Evolutionary conservation across 176 grass and related monocot genomes (phyloP).

Genomic region (Paspalum notatum): DNA sequence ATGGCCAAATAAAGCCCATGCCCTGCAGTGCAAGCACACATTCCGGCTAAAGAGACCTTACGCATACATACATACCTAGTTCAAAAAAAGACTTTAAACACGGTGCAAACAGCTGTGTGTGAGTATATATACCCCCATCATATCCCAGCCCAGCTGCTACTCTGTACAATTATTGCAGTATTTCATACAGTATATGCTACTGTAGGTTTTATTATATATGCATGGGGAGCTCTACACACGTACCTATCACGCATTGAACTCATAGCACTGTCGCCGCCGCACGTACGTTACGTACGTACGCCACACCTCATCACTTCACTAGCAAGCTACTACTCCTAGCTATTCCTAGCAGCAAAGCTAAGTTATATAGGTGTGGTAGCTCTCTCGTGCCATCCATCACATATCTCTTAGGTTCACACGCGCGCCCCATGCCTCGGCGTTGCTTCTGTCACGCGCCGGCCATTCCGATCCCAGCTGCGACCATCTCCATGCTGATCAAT

Average conservation of each 20-base stretch:
- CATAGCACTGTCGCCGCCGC: not conserved
- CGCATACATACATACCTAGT: not conserved
- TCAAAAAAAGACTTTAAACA: constrained; percentile 9
- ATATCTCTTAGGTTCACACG: constrained; percentile 4
- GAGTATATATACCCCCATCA: not conserved
- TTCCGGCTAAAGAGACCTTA: not conserved
- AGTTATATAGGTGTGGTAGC: not conserved
- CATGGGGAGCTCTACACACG: not conserved
- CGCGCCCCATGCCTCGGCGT: not conserved
- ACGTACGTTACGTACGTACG: constrained; percentile 10
- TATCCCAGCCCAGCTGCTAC: not conserved
- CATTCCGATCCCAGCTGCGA: not conserved
- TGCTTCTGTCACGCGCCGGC: constrained; percentile 11
- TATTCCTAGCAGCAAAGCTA: too few relatives aligned
- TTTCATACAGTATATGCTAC: not conserved
- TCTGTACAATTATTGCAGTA: too few relatives aligned
- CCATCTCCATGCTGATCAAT: not conserved
- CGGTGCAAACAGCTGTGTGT: not conserved
- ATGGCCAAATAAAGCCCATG: constrained; percentile 8
- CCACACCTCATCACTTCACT: constrained; percentile 30
- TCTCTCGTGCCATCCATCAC: not conserved
- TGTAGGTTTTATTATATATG: not conserved
- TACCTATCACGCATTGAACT: constrained; percentile 19
- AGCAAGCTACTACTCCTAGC: not conserved
- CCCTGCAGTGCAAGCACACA: not conserved